Evolutionary conservation across 2,329 filamentous ascomycete genomes (phyloP), one percentile per base, ranked within the genome.

Genomic region (Botrytis cinerea): DNA sequence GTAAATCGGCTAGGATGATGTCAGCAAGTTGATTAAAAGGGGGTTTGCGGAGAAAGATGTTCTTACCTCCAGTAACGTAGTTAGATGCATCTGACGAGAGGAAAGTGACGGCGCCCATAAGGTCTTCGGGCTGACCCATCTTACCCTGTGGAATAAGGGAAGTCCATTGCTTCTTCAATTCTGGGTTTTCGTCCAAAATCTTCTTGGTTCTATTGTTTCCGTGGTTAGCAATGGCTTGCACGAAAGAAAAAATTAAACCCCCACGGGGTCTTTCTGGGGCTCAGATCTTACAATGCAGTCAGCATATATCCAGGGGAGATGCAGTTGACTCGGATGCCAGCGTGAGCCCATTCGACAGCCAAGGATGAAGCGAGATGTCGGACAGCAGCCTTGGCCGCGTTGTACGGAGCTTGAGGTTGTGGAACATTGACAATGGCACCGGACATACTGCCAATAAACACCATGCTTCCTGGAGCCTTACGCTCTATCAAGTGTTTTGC

Each of bases 271-370:
- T 46, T 63, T 67, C 48, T 61, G 25, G 59, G 63, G 40, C 10
- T 45, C 38, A 48, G 63, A 51, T 84, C 92, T 89, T 87, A 95
- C 92, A 98, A 84, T 74, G 94, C 93, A 25, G 95, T 98, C 77
- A 97, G 85, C 95, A 98, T 98, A 84, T 98, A 98, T 62, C 96
- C 95, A 0, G 95, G 95, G 45, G 92, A 94, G 82, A 98, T 96
- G 83, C 93, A 96, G 85, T 98, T 98, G 78, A 98, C 95, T 51
- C 95, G 90, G 80, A 98, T 97, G 77, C 91, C 91, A 54, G 91
- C 90, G 78, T 91, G 87, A 0, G 95, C 94, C 95, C 96, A 98
- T 83, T 98, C 96, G 69, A 98, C 95, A 51, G 95, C 95, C 79
- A 98, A 87, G 76, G 92, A 96, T 54, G 93, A 89, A 20, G 94